Conservation (phyloP, 2,329 filamentous ascomycete species). For the Cytospora piceae region DNA sequence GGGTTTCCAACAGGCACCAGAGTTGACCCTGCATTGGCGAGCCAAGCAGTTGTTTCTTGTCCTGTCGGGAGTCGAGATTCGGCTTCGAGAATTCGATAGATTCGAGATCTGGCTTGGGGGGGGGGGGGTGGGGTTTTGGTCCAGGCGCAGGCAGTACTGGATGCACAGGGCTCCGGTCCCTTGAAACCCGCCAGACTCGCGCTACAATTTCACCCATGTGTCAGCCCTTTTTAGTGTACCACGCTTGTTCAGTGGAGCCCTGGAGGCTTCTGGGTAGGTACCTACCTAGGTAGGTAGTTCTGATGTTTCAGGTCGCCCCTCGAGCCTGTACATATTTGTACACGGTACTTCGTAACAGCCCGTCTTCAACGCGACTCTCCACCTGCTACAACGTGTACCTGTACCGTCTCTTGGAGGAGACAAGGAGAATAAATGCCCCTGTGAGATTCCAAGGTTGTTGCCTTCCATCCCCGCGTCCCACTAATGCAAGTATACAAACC, state of each 20-base stretch:
- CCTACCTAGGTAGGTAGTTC: no score
- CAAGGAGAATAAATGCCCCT: no score
- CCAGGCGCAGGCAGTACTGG: no score
- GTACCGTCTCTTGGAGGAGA: no score
- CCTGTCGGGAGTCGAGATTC: background rate
- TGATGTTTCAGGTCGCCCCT: no score
- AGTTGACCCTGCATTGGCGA: conserved; percentile 13
- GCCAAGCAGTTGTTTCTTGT: conserved; percentile 7
- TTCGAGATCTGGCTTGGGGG: background rate
- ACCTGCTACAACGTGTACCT: no score
- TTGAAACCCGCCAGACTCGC: conserved; percentile 59
- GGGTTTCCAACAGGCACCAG: no score
- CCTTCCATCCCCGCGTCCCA: conserved; percentile 16
- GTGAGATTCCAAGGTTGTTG: no score
- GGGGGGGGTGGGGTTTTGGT: background rate
- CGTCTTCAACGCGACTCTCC: no score
- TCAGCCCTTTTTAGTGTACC: conserved; percentile 45
- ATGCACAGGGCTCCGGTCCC: conserved; percentile 38
- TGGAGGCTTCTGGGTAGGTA: no score
- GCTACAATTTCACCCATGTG: conserved; percentile 53
- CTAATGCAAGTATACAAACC: conserved; percentile 20
- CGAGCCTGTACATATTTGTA: no score
- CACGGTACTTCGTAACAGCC: no score
- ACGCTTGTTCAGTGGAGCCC: conserved; percentile 14
- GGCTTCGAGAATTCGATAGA: background rate